phyloP scores from a whole-genome alignment of 768 basidiomycete species.

The Amylocystis lapponica region DNA sequence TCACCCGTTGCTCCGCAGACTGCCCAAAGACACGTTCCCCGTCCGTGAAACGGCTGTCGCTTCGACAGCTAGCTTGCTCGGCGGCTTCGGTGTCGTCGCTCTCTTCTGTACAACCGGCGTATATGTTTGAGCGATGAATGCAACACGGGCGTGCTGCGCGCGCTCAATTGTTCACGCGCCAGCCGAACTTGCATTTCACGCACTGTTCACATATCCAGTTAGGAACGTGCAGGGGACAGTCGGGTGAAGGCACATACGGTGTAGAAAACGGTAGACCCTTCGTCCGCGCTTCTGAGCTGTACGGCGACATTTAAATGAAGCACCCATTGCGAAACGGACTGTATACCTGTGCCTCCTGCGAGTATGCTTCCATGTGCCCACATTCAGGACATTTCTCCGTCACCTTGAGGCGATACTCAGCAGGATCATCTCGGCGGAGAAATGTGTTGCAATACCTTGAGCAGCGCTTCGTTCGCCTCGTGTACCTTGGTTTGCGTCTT shows the following conservation, averaged over 20 bases:
- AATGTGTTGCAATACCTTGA: constrained; percentile 39
- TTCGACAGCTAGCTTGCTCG: constrained; percentile 66
- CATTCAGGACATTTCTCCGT: constrained; percentile 88
- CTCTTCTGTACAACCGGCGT: constrained; percentile 85
- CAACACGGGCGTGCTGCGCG: background rate
- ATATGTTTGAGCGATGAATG: constrained; percentile 49
- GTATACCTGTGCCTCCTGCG: constrained; percentile 83
- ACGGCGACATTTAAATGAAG: background rate
- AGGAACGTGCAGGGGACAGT: background rate
- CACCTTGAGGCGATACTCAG: constrained; percentile 41
- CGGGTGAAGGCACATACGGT: constrained; percentile 49
- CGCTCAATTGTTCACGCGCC: constrained; percentile 72
- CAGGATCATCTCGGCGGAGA: background rate
- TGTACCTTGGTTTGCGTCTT: constrained; percentile 86
- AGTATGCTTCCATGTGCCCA: constrained; percentile 79
- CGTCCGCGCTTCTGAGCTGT: constrained; percentile 85
- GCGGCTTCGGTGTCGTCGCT: constrained; percentile 85
- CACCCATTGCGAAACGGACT: constrained; percentile 1
- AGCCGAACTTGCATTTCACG: constrained; percentile 68
- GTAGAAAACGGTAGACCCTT: constrained; percentile 92
- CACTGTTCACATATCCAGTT: constrained; percentile 43
- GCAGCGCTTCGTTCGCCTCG: constrained; percentile 58
- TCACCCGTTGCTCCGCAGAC: constrained; percentile 40
- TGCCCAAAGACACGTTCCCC: constrained; percentile 66
- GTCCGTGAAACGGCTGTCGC: constrained; percentile 68